Evolutionary conservation across 495 filamentous ascomycete genomes (phyloP).

Genomic region (Lindgomyces ingoldianus): DNA sequence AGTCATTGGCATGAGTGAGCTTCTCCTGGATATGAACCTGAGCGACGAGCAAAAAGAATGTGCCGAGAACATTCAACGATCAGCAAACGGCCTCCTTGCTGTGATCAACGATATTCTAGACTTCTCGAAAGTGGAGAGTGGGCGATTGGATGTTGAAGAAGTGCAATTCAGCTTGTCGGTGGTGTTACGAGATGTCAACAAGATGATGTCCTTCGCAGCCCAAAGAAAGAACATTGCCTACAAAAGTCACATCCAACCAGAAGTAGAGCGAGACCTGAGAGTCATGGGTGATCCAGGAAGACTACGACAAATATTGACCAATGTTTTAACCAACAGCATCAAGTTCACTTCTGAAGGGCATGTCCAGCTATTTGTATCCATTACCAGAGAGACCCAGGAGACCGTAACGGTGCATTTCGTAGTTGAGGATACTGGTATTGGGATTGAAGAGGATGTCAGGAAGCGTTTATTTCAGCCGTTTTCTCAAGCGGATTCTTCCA

Average conservation of each 20-base stretch:
- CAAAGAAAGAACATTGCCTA: slow-evolving; percentile 44
- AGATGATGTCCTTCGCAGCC: slow-evolving; percentile 57
- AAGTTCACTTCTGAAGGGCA: slow-evolving; percentile 80
- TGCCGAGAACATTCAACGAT: slow-evolving; percentile 76
- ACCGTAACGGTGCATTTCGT: slow-evolving; percentile 55
- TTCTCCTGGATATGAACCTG: slow-evolving; percentile 61
- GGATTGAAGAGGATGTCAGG: slow-evolving; percentile 73
- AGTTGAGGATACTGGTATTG: slow-evolving; percentile 81
- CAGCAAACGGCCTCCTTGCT: slow-evolving; percentile 76
- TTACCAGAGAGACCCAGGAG: slow-evolving; percentile 44
- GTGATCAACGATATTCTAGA: slow-evolving; percentile 91
- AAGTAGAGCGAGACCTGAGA: slow-evolving; percentile 38
- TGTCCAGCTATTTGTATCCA: slow-evolving; percentile 52
- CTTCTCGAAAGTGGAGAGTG: slow-evolving; percentile 84
- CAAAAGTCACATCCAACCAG: slow-evolving; percentile 35
- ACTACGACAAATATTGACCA: slow-evolving; percentile 80
- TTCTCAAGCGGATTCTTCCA: slow-evolving; percentile 79
- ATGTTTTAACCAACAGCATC: slow-evolving; percentile 84
- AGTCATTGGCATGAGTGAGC: slow-evolving; percentile 46
- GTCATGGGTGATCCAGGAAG: slow-evolving; percentile 77
- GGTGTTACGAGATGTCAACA: slow-evolving; percentile 69
- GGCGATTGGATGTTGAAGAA: slow-evolving; percentile 70
- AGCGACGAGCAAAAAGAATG: slow-evolving; percentile 70
- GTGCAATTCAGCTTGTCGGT: slow-evolving; percentile 75
- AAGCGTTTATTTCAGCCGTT: slow-evolving; percentile 82